These are phyloP conservation scores for Echria macrotheca DNA, from an alignment of 495 filamentous ascomycete species.

Conservation along the genomic window DNA sequence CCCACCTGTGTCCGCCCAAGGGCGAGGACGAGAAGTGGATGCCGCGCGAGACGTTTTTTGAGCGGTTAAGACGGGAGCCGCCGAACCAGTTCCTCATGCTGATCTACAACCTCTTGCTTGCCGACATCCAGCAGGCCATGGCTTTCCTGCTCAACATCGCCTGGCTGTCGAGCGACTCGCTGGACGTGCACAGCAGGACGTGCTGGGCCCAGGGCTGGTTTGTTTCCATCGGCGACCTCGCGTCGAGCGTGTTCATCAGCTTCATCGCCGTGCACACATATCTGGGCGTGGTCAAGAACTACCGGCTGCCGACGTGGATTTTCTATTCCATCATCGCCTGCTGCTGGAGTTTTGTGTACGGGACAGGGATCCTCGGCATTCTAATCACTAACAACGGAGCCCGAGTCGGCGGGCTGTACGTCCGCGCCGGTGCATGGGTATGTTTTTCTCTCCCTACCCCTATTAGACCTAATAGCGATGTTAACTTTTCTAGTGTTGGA, in stretches of 20 bases:
- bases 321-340: conserved; percentile 48
- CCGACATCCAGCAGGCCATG: conserved; percentile 65
- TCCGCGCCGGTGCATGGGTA: conserved; percentile 60
- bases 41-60: conserved; percentile 6
- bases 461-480: background rate
- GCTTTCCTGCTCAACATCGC: conserved; percentile 63
- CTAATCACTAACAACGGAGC: conserved; percentile 43
- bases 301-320: conserved; percentile 45
- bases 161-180: conserved; percentile 52
- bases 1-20: conserved; percentile 18
- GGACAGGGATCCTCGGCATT: conserved; percentile 53
- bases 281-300: conserved; percentile 53
- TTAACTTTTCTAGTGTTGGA: conserved; percentile 57
- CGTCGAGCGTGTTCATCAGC: conserved; percentile 63
- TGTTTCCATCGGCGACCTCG: conserved; percentile 63
- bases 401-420: conserved; percentile 46
- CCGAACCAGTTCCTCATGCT: conserved; percentile 69
- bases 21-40: conserved; percentile 5
- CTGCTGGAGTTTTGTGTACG: conserved; percentile 55
- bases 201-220: conserved; percentile 71
- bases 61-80: conserved; percentile 20
- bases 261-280: conserved; percentile 67
- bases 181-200: conserved; percentile 48
- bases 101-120: conserved; percentile 68
- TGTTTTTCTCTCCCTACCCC: conserved; percentile 18